Percentiles rank a stretch among this genome's conserved stretches.
These are phyloP conservation scores for Phaeosphaeriaceae sp. DNA, from an alignment of 2,329 filamentous ascomycete species.

Conservation along the genomic window DNA sequence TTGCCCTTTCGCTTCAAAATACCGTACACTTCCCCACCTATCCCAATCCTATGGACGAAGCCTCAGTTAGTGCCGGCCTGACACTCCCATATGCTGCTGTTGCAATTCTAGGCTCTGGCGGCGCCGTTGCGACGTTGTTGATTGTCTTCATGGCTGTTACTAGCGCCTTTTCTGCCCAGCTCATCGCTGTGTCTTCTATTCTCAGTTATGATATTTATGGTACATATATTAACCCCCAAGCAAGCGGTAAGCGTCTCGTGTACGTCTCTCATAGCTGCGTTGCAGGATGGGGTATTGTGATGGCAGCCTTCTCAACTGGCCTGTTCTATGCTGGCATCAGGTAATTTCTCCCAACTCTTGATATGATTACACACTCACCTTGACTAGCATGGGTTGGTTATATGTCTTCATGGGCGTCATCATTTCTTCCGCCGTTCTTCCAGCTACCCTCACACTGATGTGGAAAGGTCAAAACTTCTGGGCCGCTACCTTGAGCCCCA, in stretches of 20 bases:
- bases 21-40: conserved; percentile 53
- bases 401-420: conserved; percentile 92
- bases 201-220: conserved; percentile 88
- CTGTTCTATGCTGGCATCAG: conserved; percentile 54
- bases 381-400: conserved; percentile 74
- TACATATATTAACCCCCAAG: conserved; percentile 80
- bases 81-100: conserved; percentile 41
- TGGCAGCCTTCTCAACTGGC: conserved; percentile 79
- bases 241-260: conserved; percentile 76
- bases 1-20: conserved; percentile 51
- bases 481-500: conserved; percentile 71
- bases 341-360: conserved; percentile 1
- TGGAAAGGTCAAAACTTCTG: conserved; percentile 82
- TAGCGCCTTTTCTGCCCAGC: conserved; percentile 52
- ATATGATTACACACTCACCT: background rate
- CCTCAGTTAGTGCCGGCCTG: conserved; percentile 36
- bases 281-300: conserved; percentile 76
- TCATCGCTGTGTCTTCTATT: conserved; percentile 77
- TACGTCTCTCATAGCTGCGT: conserved; percentile 78
- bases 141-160: conserved; percentile 59
- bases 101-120: conserved; percentile 40
- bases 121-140: conserved; percentile 42
- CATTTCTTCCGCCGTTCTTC: conserved; percentile 83
- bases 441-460: conserved; percentile 77
- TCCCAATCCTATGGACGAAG: conserved; percentile 37